Conservation (phyloP, 306 rosid species). For the Prunus davidiana region DNA sequence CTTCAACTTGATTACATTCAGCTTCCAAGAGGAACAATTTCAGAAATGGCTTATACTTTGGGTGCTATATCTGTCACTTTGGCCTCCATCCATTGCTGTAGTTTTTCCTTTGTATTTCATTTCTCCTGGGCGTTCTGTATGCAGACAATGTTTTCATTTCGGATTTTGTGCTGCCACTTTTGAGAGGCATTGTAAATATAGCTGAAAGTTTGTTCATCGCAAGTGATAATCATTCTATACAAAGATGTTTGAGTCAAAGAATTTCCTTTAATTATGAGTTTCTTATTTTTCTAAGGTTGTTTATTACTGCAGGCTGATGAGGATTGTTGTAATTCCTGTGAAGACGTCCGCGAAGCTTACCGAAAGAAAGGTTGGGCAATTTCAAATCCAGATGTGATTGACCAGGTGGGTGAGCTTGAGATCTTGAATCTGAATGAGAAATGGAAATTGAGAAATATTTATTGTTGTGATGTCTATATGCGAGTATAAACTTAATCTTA, state of each 20-base stretch:
- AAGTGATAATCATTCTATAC: not conserved
- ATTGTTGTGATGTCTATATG: not conserved
- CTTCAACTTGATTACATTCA: not conserved
- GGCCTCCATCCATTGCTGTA: not conserved
- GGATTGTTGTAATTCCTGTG: conserved; percentile 87
- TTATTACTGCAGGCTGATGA: conserved; percentile 62
- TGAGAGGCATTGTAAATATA: not conserved
- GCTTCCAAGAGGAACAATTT: not conserved
- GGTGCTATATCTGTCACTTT: conserved; percentile 8
- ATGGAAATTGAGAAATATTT: not conserved
- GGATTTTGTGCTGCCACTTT: not conserved
- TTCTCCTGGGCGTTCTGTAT: not conserved
- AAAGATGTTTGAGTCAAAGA: not conserved
- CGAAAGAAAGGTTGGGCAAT: conserved; percentile 92
- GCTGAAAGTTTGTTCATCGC: not conserved
- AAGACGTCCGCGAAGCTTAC: conserved; percentile 98
- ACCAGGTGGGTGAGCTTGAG: conserved; percentile 65
- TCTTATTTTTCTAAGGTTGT: conserved; percentile 3
- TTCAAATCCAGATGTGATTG: conserved; percentile 89
- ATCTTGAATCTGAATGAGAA: conserved; percentile 15
- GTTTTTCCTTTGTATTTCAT: not conserved
- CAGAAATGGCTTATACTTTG: not conserved
- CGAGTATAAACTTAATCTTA: not conserved
- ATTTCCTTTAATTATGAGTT: conserved; percentile 8
- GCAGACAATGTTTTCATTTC: not conserved